Evolutionary conservation across 192 early-diverging fungal genomes (phyloP).

Genomic region (Umbelopsis ramanniana): DNA sequence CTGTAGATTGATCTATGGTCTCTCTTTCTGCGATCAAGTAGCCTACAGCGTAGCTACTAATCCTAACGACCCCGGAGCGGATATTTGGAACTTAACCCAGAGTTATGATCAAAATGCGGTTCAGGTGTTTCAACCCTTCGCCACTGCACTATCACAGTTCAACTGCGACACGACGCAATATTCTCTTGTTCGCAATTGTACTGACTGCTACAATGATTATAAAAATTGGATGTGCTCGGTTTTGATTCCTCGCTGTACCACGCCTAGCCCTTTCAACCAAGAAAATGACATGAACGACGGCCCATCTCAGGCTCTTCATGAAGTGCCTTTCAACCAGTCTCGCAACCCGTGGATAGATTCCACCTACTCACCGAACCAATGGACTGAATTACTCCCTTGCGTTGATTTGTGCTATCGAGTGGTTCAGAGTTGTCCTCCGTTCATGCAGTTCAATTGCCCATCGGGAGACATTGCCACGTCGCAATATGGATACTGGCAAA

Average conservation of each 20-base stretch:
- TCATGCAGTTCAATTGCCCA: constrained; percentile 58
- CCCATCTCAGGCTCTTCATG: constrained; percentile 28
- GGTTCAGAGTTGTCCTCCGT: constrained; percentile 61
- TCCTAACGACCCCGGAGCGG: constrained; percentile 13
- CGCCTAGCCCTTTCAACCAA: constrained; percentile 13
- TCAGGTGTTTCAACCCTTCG: constrained; percentile 50
- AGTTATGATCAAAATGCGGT: constrained; percentile 51
- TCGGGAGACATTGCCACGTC: constrained; percentile 40
- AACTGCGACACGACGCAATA: constrained; percentile 56
- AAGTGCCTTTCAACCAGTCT: constrained; percentile 29
- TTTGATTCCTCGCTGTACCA: constrained; percentile 58
- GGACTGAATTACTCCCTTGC: constrained; percentile 58
- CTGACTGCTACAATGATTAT: constrained; percentile 56
- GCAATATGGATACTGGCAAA: constrained; percentile 41
- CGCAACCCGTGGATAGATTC: constrained; percentile 45
- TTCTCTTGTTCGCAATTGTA: constrained; percentile 59
- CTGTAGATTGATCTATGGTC: constrained; percentile 54
- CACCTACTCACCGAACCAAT: constrained; percentile 36
- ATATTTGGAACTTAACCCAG: constrained; percentile 36
- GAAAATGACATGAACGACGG: constrained; percentile 13
- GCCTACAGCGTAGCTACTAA: constrained; percentile 55
- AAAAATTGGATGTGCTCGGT: constrained; percentile 61
- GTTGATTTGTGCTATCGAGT: constrained; percentile 61
- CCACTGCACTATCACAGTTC: constrained; percentile 49
- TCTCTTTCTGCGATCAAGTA: constrained; percentile 56